phyloP scores from a whole-genome alignment of 2,329 filamentous ascomycete genomes.

The Venturia nashicola region DNA sequence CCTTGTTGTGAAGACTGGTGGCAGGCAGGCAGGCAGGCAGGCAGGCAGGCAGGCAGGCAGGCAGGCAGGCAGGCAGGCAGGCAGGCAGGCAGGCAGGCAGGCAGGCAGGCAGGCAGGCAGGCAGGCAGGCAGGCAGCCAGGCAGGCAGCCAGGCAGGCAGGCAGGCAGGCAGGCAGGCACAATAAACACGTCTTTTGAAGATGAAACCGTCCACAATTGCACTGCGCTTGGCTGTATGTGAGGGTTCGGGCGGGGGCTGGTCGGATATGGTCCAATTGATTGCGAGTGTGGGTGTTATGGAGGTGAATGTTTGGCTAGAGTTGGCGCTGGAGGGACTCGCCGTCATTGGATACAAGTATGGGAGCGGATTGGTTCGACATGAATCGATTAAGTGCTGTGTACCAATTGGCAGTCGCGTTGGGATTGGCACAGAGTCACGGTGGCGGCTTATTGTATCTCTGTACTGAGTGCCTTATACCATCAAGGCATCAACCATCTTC shows the following conservation, averaged over 20 bases:
- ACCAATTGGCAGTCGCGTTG: too few relatives aligned
- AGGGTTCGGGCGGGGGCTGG: background rate
- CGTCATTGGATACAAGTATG: too few relatives aligned
- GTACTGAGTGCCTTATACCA: too few relatives aligned
- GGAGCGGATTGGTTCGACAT: background rate
- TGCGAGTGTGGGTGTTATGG: background rate
- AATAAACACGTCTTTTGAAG: background rate
- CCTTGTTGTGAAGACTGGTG: background rate
- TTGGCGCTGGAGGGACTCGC: background rate
- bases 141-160: background rate
- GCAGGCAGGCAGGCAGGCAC: background rate
- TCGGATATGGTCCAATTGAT: background rate
- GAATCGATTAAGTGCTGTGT: background rate
- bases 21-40: background rate
- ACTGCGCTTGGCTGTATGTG: background rate
- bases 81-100: background rate
- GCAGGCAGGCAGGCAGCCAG: background rate
- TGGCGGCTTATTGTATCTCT: too few relatives aligned
- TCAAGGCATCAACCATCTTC: too few relatives aligned
- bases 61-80: background rate
- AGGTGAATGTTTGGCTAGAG: background rate
- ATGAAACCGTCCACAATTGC: background rate
- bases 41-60: background rate
- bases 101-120: background rate
- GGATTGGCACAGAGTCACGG: too few relatives aligned